Evolutionary conservation across 257 asterid species (phyloP).

Genomic region (Euphrasia confusa): DNA sequence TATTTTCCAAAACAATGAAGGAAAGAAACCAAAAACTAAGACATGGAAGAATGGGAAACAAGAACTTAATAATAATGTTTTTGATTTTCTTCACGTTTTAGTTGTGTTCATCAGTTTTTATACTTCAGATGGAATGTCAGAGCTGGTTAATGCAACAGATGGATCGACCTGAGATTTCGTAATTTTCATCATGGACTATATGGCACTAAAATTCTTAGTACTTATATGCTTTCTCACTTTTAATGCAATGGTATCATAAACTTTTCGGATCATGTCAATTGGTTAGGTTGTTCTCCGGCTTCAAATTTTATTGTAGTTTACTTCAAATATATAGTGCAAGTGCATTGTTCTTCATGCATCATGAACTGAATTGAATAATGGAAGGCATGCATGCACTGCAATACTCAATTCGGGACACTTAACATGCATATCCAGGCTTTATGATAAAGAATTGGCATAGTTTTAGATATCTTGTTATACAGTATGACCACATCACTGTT

Average conservation of each 20-base stretch:
- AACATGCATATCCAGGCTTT: neutral
- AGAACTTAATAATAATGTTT: neutral
- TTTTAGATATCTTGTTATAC: neutral
- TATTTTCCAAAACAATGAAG: neutral
- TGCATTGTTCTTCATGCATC: neutral
- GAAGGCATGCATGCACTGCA: constrained; percentile 1
- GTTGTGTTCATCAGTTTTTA: constrained; percentile 4
- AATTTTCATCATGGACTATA: neutral
- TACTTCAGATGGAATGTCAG: constrained; percentile 8
- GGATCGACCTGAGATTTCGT: neutral
- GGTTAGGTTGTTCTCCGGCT: neutral
- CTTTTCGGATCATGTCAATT: neutral
- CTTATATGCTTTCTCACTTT: neutral
- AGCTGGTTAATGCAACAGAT: constrained; percentile 9
- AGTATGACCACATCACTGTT: no score
- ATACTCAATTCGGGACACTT: constrained; percentile 2
- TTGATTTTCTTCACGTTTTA: neutral
- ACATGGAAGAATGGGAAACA: constrained; percentile 7
- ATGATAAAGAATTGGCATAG: neutral
- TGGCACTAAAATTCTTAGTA: neutral
- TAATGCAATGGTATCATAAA: neutral
- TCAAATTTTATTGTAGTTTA: neutral
- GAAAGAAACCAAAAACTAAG: constrained; percentile 14
- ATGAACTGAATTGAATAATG: neutral
- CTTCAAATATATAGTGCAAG: neutral